Conservation (phyloP, 2,329 filamentous ascomycete genomes). For the Cylindrodendrum hubeiense region DNA sequence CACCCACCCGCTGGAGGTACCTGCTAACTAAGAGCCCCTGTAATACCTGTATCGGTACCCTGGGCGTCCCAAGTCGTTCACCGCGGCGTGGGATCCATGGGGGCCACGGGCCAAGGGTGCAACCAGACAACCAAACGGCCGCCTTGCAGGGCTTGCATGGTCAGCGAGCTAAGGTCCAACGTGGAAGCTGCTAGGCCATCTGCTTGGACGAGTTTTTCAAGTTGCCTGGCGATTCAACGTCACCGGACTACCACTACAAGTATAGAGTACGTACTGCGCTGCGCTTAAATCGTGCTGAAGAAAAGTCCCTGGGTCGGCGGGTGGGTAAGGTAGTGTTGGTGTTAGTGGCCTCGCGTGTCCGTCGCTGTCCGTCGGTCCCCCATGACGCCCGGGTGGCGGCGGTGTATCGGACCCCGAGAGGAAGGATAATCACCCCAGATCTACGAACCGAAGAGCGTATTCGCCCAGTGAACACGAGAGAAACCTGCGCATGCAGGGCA, state of each 20-base stretch:
- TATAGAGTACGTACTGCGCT: neutral
- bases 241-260: neutral
- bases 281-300: neutral
- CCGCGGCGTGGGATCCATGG: conserved; percentile 17
- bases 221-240: neutral
- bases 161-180: conserved; percentile 38
- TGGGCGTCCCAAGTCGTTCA: conserved; percentile 14
- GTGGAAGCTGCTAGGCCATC: conserved; percentile 33
- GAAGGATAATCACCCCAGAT: conserved; percentile 11
- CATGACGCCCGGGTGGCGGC: conserved; percentile 15
- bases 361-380: neutral
- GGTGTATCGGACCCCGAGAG: conserved; percentile 21
- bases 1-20: neutral
- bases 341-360: conserved; percentile 5
- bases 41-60: neutral
- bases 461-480: neutral
- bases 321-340: conserved; percentile 9
- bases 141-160: conserved; percentile 32
- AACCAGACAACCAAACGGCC: conserved; percentile 35
- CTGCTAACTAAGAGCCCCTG: neutral
- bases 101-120: conserved; percentile 16
- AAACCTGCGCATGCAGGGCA: neutral
- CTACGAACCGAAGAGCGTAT: neutral
- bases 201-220: conserved; percentile 22
- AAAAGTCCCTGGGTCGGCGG: neutral